A percentile compares a stretch with the other conserved stretches of the same genome.
Conservation (phyloP, 495 filamentous ascomycete species). For the Poronia punctata region DNA sequence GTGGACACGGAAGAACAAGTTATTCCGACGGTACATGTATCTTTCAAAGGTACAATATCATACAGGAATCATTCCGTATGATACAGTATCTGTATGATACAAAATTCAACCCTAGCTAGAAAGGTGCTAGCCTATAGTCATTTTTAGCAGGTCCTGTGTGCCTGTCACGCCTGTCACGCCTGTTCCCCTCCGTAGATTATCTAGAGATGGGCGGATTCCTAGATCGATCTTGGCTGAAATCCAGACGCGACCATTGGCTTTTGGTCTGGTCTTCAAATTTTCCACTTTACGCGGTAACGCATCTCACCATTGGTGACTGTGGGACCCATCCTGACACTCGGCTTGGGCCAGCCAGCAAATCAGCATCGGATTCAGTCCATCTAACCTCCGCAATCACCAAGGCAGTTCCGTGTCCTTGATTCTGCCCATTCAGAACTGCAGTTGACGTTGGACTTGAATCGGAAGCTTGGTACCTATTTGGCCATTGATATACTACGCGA, state of each 20-base stretch:
- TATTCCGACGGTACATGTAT: too few species aligned
- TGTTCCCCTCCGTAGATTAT: neutral
- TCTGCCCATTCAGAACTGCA: neutral
- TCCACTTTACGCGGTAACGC: too few species aligned
- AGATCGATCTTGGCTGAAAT: neutral
- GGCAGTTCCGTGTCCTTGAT: neutral
- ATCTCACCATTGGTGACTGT: neutral
- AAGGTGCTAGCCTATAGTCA: too few species aligned
- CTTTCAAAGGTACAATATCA: too few species aligned
- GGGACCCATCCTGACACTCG: neutral
- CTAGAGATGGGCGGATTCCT: too few species aligned
- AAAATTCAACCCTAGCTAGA: too few species aligned
- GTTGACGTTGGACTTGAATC: neutral
- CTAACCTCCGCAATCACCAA: neutral
- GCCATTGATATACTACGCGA: neutral
- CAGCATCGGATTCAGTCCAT: neutral
- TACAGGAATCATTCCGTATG: too few species aligned
- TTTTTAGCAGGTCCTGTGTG: too few species aligned
- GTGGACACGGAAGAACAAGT: too few species aligned
- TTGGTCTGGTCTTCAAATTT: neutral
- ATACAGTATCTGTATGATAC: too few species aligned
- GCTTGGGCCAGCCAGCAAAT: neutral
- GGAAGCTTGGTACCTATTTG: too few species aligned
- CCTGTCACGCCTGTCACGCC: neutral
- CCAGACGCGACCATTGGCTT: constrained; percentile 9